Evolutionary conservation across 1,139 yeast genomes (phyloP), one percentile per base, ranked within the genome.

Genomic region (Lodderomyces elongisporus): DNA sequence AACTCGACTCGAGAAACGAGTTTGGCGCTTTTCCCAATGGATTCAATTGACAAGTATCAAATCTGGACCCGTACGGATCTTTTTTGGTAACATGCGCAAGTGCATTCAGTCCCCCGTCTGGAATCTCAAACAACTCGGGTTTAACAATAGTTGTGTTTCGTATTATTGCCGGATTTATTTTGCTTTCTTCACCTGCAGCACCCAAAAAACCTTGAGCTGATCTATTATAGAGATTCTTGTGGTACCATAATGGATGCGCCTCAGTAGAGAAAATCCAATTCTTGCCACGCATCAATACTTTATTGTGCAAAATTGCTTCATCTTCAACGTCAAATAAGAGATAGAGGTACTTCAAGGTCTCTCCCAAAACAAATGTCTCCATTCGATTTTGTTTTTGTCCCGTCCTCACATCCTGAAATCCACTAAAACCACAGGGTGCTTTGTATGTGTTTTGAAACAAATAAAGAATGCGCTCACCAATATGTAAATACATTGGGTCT

Each of bases 341-440:
- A 48, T 80, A 88, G n/a, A 88, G 60, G 50, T 89, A 89, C 56
- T 88, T 88, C 35, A 84, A 64, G 0, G 95, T 84, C 51, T 88
- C 97, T 35, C 94, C 79, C 42, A 89, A 54, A 8, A 85, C 94
- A 65, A 89, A 89, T 5, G 94, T 77, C 51, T 89, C 97, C 95
- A 88, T 88, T 34, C 95, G 62, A 53, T 88, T 79, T 44, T 85
- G 89, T 36, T 58, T 56, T 37, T 63, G 56, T 0, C 87, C 87
- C 0, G 76, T 72, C 23, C 79, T 55, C 1, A 88, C 67, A 50
- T 88, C 81, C 43, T 78, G 83, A 12, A 75, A 52, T 0, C 95
- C 95, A n/a, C 82, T 74, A 48, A 84, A 82, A 3, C 96, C 97
- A 62, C 96, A 89, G 2, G 63, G 58, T 0, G 79, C 72, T 44